Evolutionary conservation across 1,284 basidiomycete genomes (phyloP).

Genomic region (Inonotus hispidus): DNA sequence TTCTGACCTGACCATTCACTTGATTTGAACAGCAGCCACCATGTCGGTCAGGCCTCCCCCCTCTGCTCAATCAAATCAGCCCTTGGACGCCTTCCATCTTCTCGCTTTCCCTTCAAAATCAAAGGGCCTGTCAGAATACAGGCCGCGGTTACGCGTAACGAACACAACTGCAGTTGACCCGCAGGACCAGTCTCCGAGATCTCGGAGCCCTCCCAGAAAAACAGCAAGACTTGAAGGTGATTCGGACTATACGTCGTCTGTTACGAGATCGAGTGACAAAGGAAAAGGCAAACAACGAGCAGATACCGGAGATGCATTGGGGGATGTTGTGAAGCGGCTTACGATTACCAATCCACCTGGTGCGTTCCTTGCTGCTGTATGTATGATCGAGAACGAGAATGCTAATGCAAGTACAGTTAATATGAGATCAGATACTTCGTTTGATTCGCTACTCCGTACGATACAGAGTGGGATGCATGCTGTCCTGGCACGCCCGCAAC

Average conservation of each 20-base stretch:
- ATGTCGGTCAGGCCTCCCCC: neutral
- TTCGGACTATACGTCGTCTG: slow-evolving; percentile 12
- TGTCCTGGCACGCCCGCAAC: slow-evolving; percentile 3
- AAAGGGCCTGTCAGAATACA: slow-evolving; percentile 14
- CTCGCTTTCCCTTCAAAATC: slow-evolving; percentile 14
- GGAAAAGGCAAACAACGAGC: slow-evolving; percentile 9
- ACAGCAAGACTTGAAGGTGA: slow-evolving; percentile 17
- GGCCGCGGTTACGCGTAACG: slow-evolving; percentile 4
- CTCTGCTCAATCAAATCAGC: neutral
- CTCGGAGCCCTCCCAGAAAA: slow-evolving; percentile 16
- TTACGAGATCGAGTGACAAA: slow-evolving; percentile 9
- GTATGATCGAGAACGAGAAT: neutral
- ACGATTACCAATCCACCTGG: slow-evolving; percentile 11
- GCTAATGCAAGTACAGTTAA: neutral
- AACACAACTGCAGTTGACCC: neutral
- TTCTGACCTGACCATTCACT: no score
- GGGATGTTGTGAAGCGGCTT: slow-evolving; percentile 9
- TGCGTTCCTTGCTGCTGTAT: neutral
- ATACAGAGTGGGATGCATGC: slow-evolving; percentile 9
- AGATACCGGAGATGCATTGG: neutral
- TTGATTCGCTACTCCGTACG: slow-evolving; percentile 5
- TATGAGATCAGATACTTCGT: slow-evolving; percentile 3
- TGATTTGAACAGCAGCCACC: neutral
- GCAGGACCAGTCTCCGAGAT: neutral
- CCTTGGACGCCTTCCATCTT: slow-evolving; percentile 9